These are phyloP conservation scores for Cyberlindnera japonica DNA, from an alignment of 805 yeast genomes.

Conservation along the genomic window DNA sequence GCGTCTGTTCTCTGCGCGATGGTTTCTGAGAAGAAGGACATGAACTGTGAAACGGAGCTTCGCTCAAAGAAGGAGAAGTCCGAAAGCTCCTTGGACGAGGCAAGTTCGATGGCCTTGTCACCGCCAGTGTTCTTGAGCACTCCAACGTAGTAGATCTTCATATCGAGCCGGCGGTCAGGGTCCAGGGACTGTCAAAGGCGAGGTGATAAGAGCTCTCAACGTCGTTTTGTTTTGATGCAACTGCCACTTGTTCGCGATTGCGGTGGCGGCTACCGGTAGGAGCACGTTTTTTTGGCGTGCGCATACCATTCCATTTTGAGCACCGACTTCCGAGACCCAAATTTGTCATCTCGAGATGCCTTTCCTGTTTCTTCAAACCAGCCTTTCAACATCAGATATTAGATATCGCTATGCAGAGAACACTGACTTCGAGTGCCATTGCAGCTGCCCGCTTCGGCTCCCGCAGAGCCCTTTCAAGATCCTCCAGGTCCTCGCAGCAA, in stretches of 20 bases:
- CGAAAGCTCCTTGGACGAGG: conserved; percentile 76
- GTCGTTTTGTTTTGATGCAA: conserved; percentile 4
- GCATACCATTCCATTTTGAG: background rate
- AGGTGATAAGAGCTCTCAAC: background rate
- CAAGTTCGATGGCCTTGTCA: conserved; percentile 68
- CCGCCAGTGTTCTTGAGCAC: conserved; percentile 60
- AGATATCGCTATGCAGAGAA: conserved; percentile 13
- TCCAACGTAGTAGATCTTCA: conserved; percentile 93
- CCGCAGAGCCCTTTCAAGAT: conserved; percentile 16
- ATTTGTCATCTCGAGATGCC: conserved; percentile 12
- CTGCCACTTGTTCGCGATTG: background rate
- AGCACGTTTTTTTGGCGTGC: too few species aligned
- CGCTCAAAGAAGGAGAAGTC: conserved; percentile 90
- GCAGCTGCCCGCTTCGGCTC: conserved; percentile 4
- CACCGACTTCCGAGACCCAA: background rate
- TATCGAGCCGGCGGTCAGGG: conserved; percentile 26
- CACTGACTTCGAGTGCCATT: conserved; percentile 7
- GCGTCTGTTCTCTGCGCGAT: conserved; percentile 82
- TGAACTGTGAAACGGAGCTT: conserved; percentile 78
- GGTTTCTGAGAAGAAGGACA: conserved; percentile 91
- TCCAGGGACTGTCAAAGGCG: background rate
- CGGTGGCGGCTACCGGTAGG: conserved; percentile 4
- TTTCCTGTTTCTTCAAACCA: background rate
- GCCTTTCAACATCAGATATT: background rate
- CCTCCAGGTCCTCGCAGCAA: conserved; percentile 6